A percentile compares a stretch with the other conserved stretches of the same genome.
Conservation (phyloP, 495 filamentous ascomycete species). For the Neurospora terricola region DNA sequence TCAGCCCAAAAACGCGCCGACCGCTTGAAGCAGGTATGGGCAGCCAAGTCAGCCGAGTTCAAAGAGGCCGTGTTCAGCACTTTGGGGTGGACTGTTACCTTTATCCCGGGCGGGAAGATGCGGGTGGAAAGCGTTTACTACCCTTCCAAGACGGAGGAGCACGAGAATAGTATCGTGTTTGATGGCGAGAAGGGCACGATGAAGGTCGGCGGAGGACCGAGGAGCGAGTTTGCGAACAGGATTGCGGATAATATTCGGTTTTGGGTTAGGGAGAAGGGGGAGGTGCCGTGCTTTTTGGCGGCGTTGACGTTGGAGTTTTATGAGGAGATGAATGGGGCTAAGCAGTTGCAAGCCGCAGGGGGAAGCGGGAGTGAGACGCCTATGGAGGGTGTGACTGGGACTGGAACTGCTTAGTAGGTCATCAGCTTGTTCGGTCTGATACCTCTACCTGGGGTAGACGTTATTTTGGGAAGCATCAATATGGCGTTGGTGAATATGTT, state of each 20-base stretch:
- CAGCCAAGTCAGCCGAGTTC: conserved; percentile 80
- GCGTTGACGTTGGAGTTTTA: conserved; percentile 86
- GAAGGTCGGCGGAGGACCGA: conserved; percentile 88
- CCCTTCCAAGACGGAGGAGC: conserved; percentile 53
- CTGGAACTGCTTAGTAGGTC: not conserved
- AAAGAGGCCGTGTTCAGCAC: conserved; percentile 82
- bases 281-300: conserved; percentile 86
- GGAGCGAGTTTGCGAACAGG: conserved; percentile 73
- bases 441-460: not conserved
- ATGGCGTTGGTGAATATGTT: not conserved
- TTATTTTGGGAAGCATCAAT: not conserved
- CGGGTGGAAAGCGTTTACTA: conserved; percentile 73
- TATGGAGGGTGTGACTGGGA: not conserved
- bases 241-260: conserved; percentile 78
- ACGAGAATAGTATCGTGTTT: conserved; percentile 89
- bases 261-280: conserved; percentile 86
- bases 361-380: not conserved
- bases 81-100: conserved; percentile 86
- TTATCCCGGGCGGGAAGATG: conserved; percentile 87
- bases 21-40: conserved; percentile 84
- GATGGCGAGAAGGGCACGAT: conserved; percentile 94
- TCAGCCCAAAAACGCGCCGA: conserved; percentile 75
- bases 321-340: conserved; percentile 47
- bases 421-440: not conserved
- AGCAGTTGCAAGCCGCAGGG: not conserved